These are phyloP conservation scores for Osmanthus fragrans DNA, from an alignment of 257 asterid genomes.

Conservation along the genomic window DNA sequence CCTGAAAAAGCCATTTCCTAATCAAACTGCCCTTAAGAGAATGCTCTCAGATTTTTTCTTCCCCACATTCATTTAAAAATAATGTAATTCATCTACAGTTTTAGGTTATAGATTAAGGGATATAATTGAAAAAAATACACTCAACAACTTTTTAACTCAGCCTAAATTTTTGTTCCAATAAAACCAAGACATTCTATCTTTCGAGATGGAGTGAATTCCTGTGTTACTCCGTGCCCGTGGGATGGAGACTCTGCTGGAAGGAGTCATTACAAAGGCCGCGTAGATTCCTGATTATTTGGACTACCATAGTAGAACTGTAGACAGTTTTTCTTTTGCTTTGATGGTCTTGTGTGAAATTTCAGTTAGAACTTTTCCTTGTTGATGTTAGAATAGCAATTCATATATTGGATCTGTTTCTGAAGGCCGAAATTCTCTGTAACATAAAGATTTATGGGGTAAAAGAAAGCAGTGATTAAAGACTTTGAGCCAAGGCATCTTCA, in stretches of 20 bases:
- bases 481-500: conserved; percentile 10
- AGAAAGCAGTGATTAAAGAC: neutral
- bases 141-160: neutral
- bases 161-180: neutral
- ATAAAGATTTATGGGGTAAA: neutral
- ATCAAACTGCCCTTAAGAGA: neutral
- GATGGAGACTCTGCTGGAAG: neutral
- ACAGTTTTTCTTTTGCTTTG: neutral
- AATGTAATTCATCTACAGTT: neutral
- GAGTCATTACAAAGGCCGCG: neutral
- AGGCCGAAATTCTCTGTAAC: neutral
- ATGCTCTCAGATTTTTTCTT: neutral
- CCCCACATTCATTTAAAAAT: neutral
- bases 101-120: neutral
- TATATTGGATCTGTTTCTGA: neutral
- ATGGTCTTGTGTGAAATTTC: neutral
- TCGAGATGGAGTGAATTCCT: neutral
- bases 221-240: neutral
- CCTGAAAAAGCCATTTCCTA: neutral
- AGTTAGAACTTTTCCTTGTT: neutral
- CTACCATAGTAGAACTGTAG: neutral
- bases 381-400: neutral
- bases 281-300: neutral
- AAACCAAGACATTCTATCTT: neutral
- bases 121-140: neutral